Evolutionary conservation across 2,329 filamentous ascomycete genomes (phyloP).

Genomic region (Hypoxylon sp.): DNA sequence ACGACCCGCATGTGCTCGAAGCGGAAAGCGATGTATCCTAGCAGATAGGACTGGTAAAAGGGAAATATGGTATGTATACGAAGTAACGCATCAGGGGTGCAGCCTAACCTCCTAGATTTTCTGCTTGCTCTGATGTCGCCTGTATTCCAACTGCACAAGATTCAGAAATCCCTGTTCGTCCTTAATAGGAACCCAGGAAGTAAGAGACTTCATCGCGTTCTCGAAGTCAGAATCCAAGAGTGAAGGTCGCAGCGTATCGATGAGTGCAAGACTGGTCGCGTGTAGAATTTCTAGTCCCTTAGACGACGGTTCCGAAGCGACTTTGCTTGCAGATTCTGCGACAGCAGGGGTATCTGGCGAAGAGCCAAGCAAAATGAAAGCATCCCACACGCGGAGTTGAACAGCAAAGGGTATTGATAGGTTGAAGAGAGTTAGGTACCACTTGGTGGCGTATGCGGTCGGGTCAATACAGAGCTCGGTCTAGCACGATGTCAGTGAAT

Average conservation of each 20-base stretch:
- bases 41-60: conserved; percentile 9
- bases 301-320: conserved; percentile 56
- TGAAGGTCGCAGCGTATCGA: conserved; percentile 89
- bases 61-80: not conserved
- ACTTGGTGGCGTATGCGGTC: conserved; percentile 94
- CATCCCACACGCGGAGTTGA: conserved; percentile 96
- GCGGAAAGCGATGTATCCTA: conserved; percentile 3
- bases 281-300: conserved; percentile 88
- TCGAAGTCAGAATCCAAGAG: conserved; percentile 95
- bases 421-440: conserved; percentile 98
- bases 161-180: conserved; percentile 95
- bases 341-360: conserved; percentile 55
- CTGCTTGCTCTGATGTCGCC: conserved; percentile 64
- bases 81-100: conserved; percentile 28
- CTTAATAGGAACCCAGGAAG: conserved; percentile 91
- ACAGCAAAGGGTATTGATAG: conserved; percentile 94
- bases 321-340: conserved; percentile 35
- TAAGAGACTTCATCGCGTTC: conserved; percentile 96
- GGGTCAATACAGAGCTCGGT: conserved; percentile 81
- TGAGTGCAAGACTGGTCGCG: conserved; percentile 87
- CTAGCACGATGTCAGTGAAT: conserved; percentile 25
- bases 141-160: conserved; percentile 89
- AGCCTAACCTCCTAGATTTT: conserved; percentile 52
- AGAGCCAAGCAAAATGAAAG: conserved; percentile 94
- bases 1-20: conserved; percentile 5